Evolutionary conservation across 75 land plant species (phyloP), one percentile per base, ranked within the genome.

Genomic region (Azolla pinnata): DNA sequence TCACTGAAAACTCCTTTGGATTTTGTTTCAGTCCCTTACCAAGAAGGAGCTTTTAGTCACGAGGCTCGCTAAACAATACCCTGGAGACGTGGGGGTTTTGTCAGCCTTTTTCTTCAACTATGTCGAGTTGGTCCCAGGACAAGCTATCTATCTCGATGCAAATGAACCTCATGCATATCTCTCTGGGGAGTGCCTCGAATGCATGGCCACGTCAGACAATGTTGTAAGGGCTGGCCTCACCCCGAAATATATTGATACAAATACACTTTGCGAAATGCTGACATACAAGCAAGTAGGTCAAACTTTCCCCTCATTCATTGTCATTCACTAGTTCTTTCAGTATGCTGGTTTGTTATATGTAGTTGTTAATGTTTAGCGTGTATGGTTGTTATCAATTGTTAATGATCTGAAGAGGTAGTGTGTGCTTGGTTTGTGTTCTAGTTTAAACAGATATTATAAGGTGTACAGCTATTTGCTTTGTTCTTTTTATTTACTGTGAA

Each of bases 191-290:
- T 81, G 85, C 53, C 60, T 87, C 10, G 96, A 88, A 56, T 93
- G 98, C 70, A 93, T 93, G 98, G 98, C 98, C 14, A 75, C 96
- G 33, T 93, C 98, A n/a, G 98, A 93, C 65, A 93, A 93, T 75
- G 96, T 93, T 68, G 85, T 93, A 20, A 79, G 96, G 19, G 98
- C 90, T 35, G 96, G 98, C 2, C 78, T 93, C 33, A 93, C 98
- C 14, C 90, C 90, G 7, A 93, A 93, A 64, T 71, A 59, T 30
- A 69, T 68, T n/a, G 98, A 93, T 71, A 79, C 84, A 2, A 61
- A 74, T 52, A 88, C 96, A 30, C 81, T 93, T 3, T 88, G 96
- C 59, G 76, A 83, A 5, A 93, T 93, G 98, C 83, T 93, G 29
- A 93, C 87, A 28, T 88, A 88, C 45, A 88, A 81, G 61, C 96